phyloP scores from a whole-genome alignment of 768 basidiomycete species.

The Galerina sulciceps region DNA sequence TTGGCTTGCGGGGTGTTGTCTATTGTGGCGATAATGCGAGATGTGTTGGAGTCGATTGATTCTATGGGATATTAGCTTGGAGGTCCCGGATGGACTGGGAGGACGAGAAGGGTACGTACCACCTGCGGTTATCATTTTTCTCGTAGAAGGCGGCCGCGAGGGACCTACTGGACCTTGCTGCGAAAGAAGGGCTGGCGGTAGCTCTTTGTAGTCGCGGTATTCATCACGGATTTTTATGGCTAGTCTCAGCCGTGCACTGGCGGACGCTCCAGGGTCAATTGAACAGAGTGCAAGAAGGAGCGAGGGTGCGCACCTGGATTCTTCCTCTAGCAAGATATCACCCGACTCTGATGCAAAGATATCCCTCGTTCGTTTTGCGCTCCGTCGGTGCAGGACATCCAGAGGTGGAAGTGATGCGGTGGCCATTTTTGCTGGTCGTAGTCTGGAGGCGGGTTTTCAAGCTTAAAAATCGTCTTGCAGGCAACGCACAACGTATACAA shows the following conservation, averaged over 20 bases:
- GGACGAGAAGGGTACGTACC: conserved; percentile 39
- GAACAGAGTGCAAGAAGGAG: background rate
- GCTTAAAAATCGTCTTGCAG: too few species aligned
- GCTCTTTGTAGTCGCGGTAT: conserved; percentile 83
- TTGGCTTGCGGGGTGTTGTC: conserved; percentile 72
- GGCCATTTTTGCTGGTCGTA: conserved; percentile 20
- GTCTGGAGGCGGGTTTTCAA: background rate
- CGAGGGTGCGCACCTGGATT: conserved; percentile 59
- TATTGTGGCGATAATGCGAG: conserved; percentile 72
- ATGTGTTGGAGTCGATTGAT: conserved; percentile 50
- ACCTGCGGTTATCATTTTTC: conserved; percentile 76
- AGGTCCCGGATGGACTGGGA: background rate
- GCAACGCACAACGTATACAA: too few species aligned
- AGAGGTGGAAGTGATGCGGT: conserved; percentile 65
- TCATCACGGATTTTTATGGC: conserved; percentile 89
- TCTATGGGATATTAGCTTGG: conserved; percentile 18
- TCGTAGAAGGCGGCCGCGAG: conserved; percentile 55
- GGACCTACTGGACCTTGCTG: conserved; percentile 87
- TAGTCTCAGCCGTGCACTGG: conserved; percentile 71
- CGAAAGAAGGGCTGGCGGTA: conserved; percentile 78
- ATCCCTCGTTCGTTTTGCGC: conserved; percentile 73
- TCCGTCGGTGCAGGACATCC: conserved; percentile 63
- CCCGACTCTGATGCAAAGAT: conserved; percentile 71
- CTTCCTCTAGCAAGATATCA: conserved; percentile 65
- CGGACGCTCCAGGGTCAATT: background rate